Evolutionary conservation across 345 rosid species (phyloP), one percentile per base, ranked within the genome.

Genomic region (Carallia brachiata): DNA sequence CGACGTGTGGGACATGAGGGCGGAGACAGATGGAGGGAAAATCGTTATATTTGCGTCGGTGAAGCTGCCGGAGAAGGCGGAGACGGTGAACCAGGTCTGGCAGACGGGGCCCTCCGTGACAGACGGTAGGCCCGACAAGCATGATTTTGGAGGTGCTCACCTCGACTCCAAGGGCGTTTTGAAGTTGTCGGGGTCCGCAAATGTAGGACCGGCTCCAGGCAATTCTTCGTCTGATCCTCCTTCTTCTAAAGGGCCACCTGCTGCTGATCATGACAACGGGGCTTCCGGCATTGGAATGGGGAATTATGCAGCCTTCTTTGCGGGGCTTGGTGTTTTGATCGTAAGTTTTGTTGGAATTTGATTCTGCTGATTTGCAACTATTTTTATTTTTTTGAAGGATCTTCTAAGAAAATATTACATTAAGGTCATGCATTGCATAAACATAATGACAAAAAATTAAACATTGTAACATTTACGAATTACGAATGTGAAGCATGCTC

Each of bases 71-170:
- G 52, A 19, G 10, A 34, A 39, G 9, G 5, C 13, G 54, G 69
- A 67, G 54, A 54, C 57, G 44, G 9, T 77, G 47, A 71, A 77
- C 32, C 72, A 71, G 64, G 52, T 77, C 15, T 77, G 80, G 80
- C 80, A 77, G 72, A 75, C 72, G 34, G 76, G 76, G 12, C 19
- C 72, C 5, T 23, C 69, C 5, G 69, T 67, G 54, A 70, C 36
- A 2, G 39, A 63, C 9, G 80, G 80, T 53, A 32, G 0, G 37
- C 75, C 76, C 16, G 69, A 7, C 5, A 50, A 19, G 66, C 66
- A 70, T 61, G 66, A 61, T 10, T 18, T 61, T 31, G 34, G 8
- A 6, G 66, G 52, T 10, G 48, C 60, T 6, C 52, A 70, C 15
- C 31, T 18, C 2, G 34, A 70, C 16, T 61, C 73, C 32, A 53